Percentiles rank a stretch among this genome's conserved stretches.
phyloP scores from a whole-genome alignment of 306 rosid genomes.

The Alnus rubra region DNA sequence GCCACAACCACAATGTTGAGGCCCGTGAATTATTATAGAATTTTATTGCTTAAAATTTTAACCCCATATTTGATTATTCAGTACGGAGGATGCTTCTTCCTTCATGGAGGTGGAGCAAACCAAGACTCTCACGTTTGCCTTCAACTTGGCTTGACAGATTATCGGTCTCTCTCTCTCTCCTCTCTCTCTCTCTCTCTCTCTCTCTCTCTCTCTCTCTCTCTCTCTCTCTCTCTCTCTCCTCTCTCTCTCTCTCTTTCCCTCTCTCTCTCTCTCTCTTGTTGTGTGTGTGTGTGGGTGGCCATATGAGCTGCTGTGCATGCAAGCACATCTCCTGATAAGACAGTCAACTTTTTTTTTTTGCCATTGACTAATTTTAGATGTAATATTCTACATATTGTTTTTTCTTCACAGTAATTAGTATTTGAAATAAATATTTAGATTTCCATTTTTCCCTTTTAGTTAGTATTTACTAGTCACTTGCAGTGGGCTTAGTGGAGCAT shows the following conservation, averaged over 20 bases:
- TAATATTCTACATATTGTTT: neutral
- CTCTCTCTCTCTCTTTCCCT: too few relatives aligned
- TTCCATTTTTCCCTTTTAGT: neutral
- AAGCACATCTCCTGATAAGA: neutral
- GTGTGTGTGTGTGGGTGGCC: neutral
- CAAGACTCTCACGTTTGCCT: conserved; percentile 58
- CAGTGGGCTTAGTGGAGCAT: neutral
- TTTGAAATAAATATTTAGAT: neutral
- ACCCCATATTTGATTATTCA: conserved; percentile 30
- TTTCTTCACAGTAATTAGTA: neutral
- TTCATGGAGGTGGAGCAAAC: conserved; percentile 40
- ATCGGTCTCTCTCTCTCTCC: conserved; percentile 62
- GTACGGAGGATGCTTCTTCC: conserved; percentile 63
- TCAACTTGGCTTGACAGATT: conserved; percentile 89
- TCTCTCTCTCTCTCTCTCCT: too few relatives aligned
- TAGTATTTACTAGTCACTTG: neutral
- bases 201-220: too few relatives aligned
- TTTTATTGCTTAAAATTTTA: neutral
- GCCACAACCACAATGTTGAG: too few relatives aligned
- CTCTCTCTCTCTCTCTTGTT: neutral
- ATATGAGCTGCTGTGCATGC: neutral
- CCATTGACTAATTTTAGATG: neutral
- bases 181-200: conserved; percentile 41
- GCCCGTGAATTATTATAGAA: neutral
- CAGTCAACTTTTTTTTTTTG: neutral